Conservation (phyloP, 371 early-diverging fungal species). For the Nematocida major region DNA sequence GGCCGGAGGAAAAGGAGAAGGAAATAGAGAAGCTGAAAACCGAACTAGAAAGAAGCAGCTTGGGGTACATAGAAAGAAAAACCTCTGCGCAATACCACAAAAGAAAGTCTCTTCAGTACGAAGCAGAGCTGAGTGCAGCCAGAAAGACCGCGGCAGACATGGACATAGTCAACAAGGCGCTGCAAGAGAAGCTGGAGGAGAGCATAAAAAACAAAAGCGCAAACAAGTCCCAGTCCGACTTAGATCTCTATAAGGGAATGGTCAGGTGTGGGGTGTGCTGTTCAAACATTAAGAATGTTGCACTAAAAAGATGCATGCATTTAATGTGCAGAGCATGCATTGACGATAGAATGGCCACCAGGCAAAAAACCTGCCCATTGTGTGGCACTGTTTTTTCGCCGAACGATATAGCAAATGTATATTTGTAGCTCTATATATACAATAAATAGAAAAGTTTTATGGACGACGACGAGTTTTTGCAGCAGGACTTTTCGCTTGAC, state of each 20-base stretch:
- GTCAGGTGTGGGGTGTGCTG: slow-evolving; percentile 61
- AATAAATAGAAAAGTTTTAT: slow-evolving; percentile 31
- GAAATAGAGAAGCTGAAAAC: not conserved
- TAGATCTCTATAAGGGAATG: slow-evolving; percentile 55
- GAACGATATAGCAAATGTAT: slow-evolving; percentile 80
- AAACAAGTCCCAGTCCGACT: not conserved
- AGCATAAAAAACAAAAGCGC: not conserved
- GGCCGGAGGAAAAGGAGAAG: too few species aligned
- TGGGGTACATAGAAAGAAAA: slow-evolving; percentile 43
- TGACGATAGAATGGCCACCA: slow-evolving; percentile 74
- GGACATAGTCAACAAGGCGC: not conserved
- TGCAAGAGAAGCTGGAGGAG: slow-evolving; percentile 2
- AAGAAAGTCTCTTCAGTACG: slow-evolving; percentile 39
- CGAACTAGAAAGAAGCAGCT: slow-evolving; percentile 18
- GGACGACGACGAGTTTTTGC: slow-evolving; percentile 20
- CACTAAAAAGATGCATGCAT: slow-evolving; percentile 65
- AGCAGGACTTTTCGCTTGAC: slow-evolving; percentile 14
- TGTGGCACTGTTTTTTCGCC: slow-evolving; percentile 82
- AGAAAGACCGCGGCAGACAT: slow-evolving; percentile 23
- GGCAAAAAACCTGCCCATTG: slow-evolving; percentile 91
- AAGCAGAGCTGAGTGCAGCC: slow-evolving; percentile 21
- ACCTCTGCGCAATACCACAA: slow-evolving; percentile 46
- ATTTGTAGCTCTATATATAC: slow-evolving; percentile 49
- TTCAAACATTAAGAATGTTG: slow-evolving; percentile 57
- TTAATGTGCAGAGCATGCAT: slow-evolving; percentile 73